Evolutionary conservation across 805 yeast species (phyloP), one percentile per base, ranked within the genome.

Genomic region (Dipodascus geniculatus): DNA sequence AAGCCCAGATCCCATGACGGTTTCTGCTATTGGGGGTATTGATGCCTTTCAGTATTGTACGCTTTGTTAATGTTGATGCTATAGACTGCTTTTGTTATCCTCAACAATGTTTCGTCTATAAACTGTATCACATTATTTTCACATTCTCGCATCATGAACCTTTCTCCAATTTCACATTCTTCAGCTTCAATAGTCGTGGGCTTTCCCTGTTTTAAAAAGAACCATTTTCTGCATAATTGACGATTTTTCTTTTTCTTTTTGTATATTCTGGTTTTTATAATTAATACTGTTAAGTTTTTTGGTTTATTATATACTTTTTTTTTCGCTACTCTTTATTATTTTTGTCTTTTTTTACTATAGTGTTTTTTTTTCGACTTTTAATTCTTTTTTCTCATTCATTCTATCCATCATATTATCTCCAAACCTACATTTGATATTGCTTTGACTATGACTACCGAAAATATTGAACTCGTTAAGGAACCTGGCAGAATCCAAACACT

Each of bases 401-500:
- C 6, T 6, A 28, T 28, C 33, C 33, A 6, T 6, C 6, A 28
- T 28, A 28, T 11, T 28, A 28, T 11, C 11, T 11, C 33, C 11
- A 11, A 28, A 28, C 33, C 11, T 11, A 6, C 6, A 28, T 11
- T 28, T 6, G 33, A 28, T 28, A 50, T 23, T 28, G 9, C 9
- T 11, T 20, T 42, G 4, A 47, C 3, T 11, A 47, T 47, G 49
- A 47, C 49, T 20, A 47, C 28, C 8, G 28, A 47, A 9, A 22
- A 22, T 6, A 22, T 23, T 11, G 28, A 47, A 17, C n/a, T 47
- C 9, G 49, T 23, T 11, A 4, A 47, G n/a, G 51, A 53, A 42
- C 63, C 69, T 44, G 75, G 75, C 35, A 64, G 71, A 51, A 62
- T 68, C 49, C 68, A 67, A 52, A 65, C 64, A 53, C 63, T 71